phyloP scores from a whole-genome alignment of 495 filamentous ascomycete species.

The Hypoxylon trugodes region DNA sequence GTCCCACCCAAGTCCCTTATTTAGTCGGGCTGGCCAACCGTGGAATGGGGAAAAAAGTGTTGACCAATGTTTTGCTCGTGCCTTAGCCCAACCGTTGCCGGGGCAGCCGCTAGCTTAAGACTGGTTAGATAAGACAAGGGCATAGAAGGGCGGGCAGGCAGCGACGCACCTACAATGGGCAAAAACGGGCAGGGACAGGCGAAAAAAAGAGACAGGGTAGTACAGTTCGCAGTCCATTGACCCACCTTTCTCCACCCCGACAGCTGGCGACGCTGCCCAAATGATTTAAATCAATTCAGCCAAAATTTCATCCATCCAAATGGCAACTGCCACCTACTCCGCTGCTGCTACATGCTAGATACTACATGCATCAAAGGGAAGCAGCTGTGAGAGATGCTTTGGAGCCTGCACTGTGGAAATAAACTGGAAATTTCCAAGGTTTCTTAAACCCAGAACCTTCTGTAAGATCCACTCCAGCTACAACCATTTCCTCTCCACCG shows the following conservation, averaged over 20 bases:
- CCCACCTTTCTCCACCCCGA: slow-evolving; percentile 12
- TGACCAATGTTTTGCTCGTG: slow-evolving; percentile 34
- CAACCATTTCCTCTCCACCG: slow-evolving; percentile 1
- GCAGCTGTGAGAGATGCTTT: no score
- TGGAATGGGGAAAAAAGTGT: slow-evolving; percentile 31
- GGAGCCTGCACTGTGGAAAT: no score
- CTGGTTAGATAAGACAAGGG: slow-evolving; percentile 1
- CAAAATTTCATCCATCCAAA: not conserved
- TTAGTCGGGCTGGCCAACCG: slow-evolving; percentile 27
- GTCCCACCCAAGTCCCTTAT: slow-evolving; percentile 39
- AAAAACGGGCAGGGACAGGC: not conserved
- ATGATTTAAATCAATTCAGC: slow-evolving; percentile 9
- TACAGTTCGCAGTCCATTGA: slow-evolving; percentile 28
- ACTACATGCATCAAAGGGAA: no score
- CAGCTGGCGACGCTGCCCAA: slow-evolving; percentile 17
- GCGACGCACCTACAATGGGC: no score
- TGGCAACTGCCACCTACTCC: no score
- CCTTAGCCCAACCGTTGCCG: slow-evolving; percentile 32
- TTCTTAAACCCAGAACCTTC: slow-evolving; percentile 8
- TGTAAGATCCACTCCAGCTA: slow-evolving; percentile 7
- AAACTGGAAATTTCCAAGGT: no score
- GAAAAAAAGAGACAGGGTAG: slow-evolving; percentile 16
- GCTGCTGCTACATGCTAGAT: no score
- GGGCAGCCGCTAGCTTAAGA: slow-evolving; percentile 42
- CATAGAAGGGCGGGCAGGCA: no score